Evolutionary conservation across 495 filamentous ascomycete genomes (phyloP), one percentile per base, ranked within the genome.

Genomic region (Hypoxylon cercidicola): DNA sequence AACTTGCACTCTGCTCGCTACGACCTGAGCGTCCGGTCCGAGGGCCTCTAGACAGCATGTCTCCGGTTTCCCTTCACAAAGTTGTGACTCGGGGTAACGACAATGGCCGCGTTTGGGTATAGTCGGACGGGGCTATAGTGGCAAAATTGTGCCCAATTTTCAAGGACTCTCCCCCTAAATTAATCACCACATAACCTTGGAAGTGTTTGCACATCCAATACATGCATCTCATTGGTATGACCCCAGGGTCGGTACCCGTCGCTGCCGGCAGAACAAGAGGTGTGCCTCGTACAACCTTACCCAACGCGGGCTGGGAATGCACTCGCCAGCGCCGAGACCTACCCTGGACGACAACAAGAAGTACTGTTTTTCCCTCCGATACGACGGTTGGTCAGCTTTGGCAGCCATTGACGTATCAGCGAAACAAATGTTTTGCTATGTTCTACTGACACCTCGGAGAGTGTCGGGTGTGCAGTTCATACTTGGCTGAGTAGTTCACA

Each of bases 381-480:
- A 61, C 57, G 18, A 62, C 64, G 41, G 58, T 62, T 62, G 49
- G 56, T 53, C 52, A 58, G 35, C 41, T 51, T 30, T 18, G 37
- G 25, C 54, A 67, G 64, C 64, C 64, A 67, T 67, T 67, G 64
- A 67, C 64, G 64, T 67, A 67, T 67, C 48, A 62, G 32, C 40
- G 37, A 35, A 25, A 56, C 53, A 58, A 16, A 16, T 39, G 49
- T 53, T 59, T 49, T 34, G n/a, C 40, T 21, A 28, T 23, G 1
- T 40, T n/a, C 20, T 30, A 52, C 32, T 53, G 37, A 46, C 34
- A 20, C 18, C 41, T 46, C 52, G 59, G 52, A 43, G 57, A 28
- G 45, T 19, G 40, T 61, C 57, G 64, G 64, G 57, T 57, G 40
- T 57, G 52, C 46, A 47, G 19, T 47, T 56, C 44, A 52, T 56